Percentiles rank a stretch among this genome's conserved stretches.
These are phyloP conservation scores for Lignosus rhinocerotis DNA, from an alignment of 1,284 basidiomycete species.

Conservation along the genomic window DNA sequence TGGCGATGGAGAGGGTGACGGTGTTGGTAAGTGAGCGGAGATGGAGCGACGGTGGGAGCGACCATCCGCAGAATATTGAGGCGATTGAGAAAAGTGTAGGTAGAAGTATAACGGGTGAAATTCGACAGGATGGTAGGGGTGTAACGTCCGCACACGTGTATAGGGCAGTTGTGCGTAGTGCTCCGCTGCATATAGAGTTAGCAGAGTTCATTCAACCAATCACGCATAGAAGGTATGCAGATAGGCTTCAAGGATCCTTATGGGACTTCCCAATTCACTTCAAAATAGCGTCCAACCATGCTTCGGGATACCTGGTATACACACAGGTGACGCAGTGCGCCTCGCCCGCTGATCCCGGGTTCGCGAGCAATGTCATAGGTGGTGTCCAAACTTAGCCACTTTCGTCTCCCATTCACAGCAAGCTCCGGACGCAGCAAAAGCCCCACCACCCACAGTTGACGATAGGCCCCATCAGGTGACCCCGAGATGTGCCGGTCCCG, in stretches of 20 bases:
- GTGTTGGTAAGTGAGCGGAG: constrained; percentile 12
- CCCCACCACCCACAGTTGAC: background rate
- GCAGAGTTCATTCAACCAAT: constrained; percentile 19
- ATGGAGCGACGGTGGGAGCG: constrained; percentile 1
- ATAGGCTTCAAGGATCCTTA: background rate
- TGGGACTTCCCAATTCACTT: background rate
- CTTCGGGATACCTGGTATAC: background rate
- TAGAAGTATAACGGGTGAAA: constrained; percentile 37
- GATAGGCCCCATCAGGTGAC: constrained; percentile 15
- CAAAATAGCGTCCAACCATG: background rate
- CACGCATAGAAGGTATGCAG: background rate
- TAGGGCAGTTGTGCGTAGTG: constrained; percentile 18
- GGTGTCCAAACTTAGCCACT: constrained; percentile 6
- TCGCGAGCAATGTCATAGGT: background rate
- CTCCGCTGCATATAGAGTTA: background rate
- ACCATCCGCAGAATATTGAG: background rate
- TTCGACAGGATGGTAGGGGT: constrained; percentile 20
- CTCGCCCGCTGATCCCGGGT: background rate
- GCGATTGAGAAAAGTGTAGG: constrained; percentile 31
- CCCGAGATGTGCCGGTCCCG: constrained; percentile 9
- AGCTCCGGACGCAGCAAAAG: constrained; percentile 9
- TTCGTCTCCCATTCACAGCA: constrained; percentile 3
- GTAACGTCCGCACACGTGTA: constrained; percentile 19
- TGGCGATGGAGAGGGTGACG: constrained; percentile 19
- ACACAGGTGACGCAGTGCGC: background rate